Percentiles rank a stretch among this genome's conserved stretches.
These are phyloP conservation scores for Pseudocercospora musae DNA, from an alignment of 2,329 filamentous ascomycete species.

Conservation along the genomic window DNA sequence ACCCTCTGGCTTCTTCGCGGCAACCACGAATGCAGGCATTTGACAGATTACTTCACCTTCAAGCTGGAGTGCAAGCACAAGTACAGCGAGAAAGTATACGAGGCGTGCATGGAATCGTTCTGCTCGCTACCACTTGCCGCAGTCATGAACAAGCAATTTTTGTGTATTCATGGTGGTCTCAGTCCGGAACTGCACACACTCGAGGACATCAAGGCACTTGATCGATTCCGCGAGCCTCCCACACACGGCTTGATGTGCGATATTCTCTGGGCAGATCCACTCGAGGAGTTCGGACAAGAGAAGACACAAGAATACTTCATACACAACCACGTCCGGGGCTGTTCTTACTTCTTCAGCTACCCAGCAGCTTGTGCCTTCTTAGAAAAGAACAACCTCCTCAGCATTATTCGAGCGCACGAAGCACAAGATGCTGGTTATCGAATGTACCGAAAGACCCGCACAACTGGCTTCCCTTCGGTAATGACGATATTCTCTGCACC, in stretches of 20 bases:
- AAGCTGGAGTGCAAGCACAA: slow-evolving; percentile 99
- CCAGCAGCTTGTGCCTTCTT: slow-evolving; percentile 94
- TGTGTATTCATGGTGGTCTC: slow-evolving; percentile 95
- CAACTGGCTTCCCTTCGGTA: slow-evolving; percentile 96
- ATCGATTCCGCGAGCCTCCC: slow-evolving; percentile 94
- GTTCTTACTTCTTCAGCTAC: slow-evolving; percentile 99
- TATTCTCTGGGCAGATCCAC: slow-evolving; percentile 95
- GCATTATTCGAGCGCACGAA: slow-evolving; percentile 95
- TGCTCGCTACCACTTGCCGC: slow-evolving; percentile 89
- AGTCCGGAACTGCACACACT: slow-evolving; percentile 95
- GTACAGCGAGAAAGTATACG: slow-evolving; percentile 93
- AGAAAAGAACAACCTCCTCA: slow-evolving; percentile 97
- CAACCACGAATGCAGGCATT: slow-evolving; percentile 97
- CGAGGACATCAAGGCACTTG: slow-evolving; percentile 94
- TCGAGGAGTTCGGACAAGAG: slow-evolving; percentile 98
- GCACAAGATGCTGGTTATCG: slow-evolving; percentile 97
- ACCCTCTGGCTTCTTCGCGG: slow-evolving; percentile 94
- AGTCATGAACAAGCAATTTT: slow-evolving; percentile 99
- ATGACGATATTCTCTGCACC: slow-evolving; percentile 99
- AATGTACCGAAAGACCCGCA: slow-evolving; percentile 98
- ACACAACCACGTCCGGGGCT: slow-evolving; percentile 97
- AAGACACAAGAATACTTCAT: slow-evolving; percentile 97
- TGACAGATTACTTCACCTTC: slow-evolving; percentile 99
- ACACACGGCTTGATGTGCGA: slow-evolving; percentile 99
- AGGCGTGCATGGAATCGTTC: slow-evolving; percentile 98